Conservation (phyloP, 2,329 filamentous ascomycete genomes). For the Pestalotiopsis fici region DNA sequence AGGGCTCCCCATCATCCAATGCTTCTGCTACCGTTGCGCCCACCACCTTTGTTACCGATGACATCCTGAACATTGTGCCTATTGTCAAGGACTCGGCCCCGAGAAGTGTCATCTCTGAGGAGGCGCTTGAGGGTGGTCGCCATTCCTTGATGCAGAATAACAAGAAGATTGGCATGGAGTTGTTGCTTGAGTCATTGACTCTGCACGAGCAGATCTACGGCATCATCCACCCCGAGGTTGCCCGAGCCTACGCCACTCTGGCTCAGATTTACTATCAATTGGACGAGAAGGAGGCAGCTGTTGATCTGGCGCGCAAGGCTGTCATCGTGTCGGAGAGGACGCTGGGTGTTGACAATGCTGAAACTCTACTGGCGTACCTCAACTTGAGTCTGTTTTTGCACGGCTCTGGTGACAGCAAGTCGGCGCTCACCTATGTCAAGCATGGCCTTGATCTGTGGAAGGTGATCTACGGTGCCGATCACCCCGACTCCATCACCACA, state of each 20-base stretch:
- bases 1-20: constrained; percentile 51
- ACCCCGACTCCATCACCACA: constrained; percentile 97
- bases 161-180: constrained; percentile 92
- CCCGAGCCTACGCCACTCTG: constrained; percentile 89
- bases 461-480: constrained; percentile 88
- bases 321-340: constrained; percentile 96
- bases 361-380: constrained; percentile 93
- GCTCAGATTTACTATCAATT: constrained; percentile 96
- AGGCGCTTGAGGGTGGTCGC: constrained; percentile 91
- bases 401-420: constrained; percentile 84
- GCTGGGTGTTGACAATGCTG: constrained; percentile 87
- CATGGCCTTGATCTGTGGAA: constrained; percentile 97
- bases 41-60: constrained; percentile 76
- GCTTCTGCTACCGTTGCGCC: constrained; percentile 40
- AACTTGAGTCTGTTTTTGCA: constrained; percentile 95
- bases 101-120: constrained; percentile 87
- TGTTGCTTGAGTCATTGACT: constrained; percentile 92
- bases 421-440: constrained; percentile 84
- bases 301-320: constrained; percentile 94
- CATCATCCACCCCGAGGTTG: constrained; percentile 94
- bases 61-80: constrained; percentile 91
- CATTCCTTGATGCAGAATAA: constrained; percentile 96
- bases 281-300: constrained; percentile 95
- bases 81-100: constrained; percentile 93
- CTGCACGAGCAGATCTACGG: constrained; percentile 99